Evolutionary conservation across 2,329 filamentous ascomycete species (phyloP), one percentile per base, ranked within the genome.

Genomic region (Stagonosporopsis tanaceti): DNA sequence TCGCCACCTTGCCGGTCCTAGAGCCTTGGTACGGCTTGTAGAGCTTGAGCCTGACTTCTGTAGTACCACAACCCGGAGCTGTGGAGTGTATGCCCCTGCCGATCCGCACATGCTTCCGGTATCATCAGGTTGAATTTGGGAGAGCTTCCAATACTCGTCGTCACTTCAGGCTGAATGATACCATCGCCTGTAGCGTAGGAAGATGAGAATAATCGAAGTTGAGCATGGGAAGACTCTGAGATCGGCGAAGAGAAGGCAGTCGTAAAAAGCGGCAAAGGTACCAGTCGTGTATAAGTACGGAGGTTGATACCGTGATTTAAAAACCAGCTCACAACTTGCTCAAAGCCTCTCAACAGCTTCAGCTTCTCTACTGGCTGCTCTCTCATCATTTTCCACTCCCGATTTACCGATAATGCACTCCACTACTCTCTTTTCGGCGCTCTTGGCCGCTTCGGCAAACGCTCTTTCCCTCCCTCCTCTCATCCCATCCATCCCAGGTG

Each of bases 401-500:
- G 48, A 27, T 50, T 50, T 50, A 8, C 59, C 51, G 46, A 61
- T 27, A 34, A 70, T 72, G 69, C 59, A 59, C 51, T 67, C 65
- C 30, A 66, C 61, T 32, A 57, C 60, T 20, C 58, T 70, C 34
- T 54, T 69, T 42, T 61, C 59, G 28, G 65, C 59, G 27, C 50
- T 66, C 7, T 58, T 73, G 42, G 63, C 60, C 50, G 44, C 42
- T 34, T 58, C 60, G 24, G 63, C 59, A 50, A 59, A 59, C 62
- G 65, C 64, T 44, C 59, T 80, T 62, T 70, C 76, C 24, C 74
- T 87, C 3, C 83, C 84, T 45, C 84, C 84, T 45, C 76, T 87
- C 32, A 86, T 87, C 59, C 86, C 85, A 2, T 72, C 74, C 11
- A 86, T 87, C 58, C 84, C 84, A 0, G 85, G 85, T 25, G 81